Conservation (phyloP, 768 basidiomycete genomes). For the Boletus subparvulus region DNA sequence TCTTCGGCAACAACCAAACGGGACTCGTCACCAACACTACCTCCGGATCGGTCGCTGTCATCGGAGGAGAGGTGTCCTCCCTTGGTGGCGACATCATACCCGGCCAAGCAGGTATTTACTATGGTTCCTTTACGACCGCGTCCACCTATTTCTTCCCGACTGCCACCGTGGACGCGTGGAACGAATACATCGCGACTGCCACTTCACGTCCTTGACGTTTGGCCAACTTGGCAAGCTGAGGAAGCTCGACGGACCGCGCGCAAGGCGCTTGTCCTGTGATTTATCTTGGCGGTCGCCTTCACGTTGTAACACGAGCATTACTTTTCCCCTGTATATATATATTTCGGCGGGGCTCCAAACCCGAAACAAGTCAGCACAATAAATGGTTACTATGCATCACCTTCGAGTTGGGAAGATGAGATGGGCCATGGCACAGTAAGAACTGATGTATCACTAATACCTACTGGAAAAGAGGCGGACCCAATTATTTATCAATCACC, state of each 20-base stretch:
- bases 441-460: too few species aligned
- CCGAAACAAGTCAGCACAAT: too few species aligned
- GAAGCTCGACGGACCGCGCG: too few species aligned
- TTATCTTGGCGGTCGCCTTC: slow-evolving; percentile 45
- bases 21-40: slow-evolving; percentile 47
- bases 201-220: slow-evolving; percentile 8
- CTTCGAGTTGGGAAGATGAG: too few species aligned
- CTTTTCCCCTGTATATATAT: not conserved
- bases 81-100: slow-evolving; percentile 49
- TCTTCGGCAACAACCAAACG: slow-evolving; percentile 59
- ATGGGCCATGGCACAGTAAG: too few species aligned
- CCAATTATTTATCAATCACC: too few species aligned
- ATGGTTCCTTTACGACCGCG: slow-evolving; percentile 48
- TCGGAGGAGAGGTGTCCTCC: slow-evolving; percentile 51
- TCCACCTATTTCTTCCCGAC: slow-evolving; percentile 56
- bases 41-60: slow-evolving; percentile 30
- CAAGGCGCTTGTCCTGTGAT: too few species aligned
- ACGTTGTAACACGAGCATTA: not conserved
- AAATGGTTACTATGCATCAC: too few species aligned
- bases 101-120: slow-evolving; percentile 56
- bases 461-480: too few species aligned
- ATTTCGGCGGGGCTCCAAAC: not conserved
- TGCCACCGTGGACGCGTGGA: slow-evolving; percentile 58
- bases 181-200: slow-evolving; percentile 46
- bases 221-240: not conserved